Conservation (phyloP, 108 stramenopile genomes). For the Conticribra weissflogii region DNA sequence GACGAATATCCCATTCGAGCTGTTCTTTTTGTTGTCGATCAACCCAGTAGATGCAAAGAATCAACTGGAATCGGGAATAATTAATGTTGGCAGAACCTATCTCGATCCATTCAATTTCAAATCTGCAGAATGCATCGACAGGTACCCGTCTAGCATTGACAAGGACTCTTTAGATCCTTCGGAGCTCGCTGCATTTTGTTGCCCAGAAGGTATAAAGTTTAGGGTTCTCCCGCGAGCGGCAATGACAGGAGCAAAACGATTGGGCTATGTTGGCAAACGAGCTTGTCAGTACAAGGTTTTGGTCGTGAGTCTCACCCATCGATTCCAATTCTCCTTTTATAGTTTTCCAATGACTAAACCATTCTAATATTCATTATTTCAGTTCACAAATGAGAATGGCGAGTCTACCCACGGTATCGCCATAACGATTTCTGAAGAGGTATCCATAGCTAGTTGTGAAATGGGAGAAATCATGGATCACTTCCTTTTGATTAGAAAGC, state of each 20-base stretch:
- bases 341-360: background rate
- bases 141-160: background rate
- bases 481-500: background rate
- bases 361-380: background rate
- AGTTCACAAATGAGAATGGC: constrained; percentile 31
- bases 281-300: constrained; percentile 20
- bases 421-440: constrained; percentile 26
- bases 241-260: background rate
- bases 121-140: constrained; percentile 18
- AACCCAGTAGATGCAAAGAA: background rate
- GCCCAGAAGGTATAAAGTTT: constrained; percentile 10
- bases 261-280: background rate
- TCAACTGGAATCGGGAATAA: background rate
- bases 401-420: constrained; percentile 14
- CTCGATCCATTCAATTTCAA: constrained; percentile 12
- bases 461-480: background rate
- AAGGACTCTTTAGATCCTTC: background rate
- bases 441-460: background rate
- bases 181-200: constrained; percentile 26
- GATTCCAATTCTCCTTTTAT: background rate
- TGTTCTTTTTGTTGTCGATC: background rate
- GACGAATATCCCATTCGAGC: background rate
- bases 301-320: background rate
- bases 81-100: background rate
- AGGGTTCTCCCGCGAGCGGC: constrained; percentile 11